Conservation (phyloP, 1,284 basidiomycete genomes). For the Ceratobasidium sp. region DNA sequence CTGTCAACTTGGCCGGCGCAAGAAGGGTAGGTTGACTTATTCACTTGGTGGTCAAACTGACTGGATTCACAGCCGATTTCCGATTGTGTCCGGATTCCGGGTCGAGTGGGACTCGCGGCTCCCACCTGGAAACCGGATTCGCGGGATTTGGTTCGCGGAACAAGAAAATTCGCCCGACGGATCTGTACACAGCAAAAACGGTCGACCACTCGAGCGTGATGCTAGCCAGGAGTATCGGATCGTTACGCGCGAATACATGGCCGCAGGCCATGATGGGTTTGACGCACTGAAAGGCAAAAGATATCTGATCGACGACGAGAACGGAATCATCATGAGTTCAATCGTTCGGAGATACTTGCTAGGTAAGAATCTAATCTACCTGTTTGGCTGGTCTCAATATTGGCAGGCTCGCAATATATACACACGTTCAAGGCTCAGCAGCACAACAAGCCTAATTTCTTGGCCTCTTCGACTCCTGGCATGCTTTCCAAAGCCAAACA, state of each 20-base stretch:
- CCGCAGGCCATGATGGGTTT: constrained; percentile 72
- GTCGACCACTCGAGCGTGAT: constrained; percentile 53
- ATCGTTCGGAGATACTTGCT: constrained; percentile 87
- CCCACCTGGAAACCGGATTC: constrained; percentile 72
- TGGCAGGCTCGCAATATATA: constrained; percentile 69
- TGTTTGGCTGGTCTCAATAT: not conserved
- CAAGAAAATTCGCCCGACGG: constrained; percentile 53
- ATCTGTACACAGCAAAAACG: constrained; percentile 46
- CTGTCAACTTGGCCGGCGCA: constrained; percentile 86
- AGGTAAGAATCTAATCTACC: constrained; percentile 57
- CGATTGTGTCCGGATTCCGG: constrained; percentile 84
- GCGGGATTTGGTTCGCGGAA: constrained; percentile 72
- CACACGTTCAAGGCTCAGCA: constrained; percentile 56
- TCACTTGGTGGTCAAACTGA: constrained; percentile 39
- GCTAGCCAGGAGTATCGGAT: constrained; percentile 63
- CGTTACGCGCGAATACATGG: constrained; percentile 44
- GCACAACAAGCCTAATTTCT: not conserved
- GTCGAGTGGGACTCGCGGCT: constrained; percentile 86
- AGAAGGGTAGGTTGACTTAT: constrained; percentile 70
- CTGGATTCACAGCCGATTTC: constrained; percentile 73
- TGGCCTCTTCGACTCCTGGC: not conserved
- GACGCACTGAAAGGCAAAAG: constrained; percentile 68
- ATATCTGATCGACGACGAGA: constrained; percentile 85
- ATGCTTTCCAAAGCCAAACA: constrained; percentile 35
- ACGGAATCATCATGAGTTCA: constrained; percentile 79